Evolutionary conservation across 2,329 filamentous ascomycete species (phyloP), one percentile per base, ranked within the genome.

Genomic region (Sclerotiophoma versabilis): DNA sequence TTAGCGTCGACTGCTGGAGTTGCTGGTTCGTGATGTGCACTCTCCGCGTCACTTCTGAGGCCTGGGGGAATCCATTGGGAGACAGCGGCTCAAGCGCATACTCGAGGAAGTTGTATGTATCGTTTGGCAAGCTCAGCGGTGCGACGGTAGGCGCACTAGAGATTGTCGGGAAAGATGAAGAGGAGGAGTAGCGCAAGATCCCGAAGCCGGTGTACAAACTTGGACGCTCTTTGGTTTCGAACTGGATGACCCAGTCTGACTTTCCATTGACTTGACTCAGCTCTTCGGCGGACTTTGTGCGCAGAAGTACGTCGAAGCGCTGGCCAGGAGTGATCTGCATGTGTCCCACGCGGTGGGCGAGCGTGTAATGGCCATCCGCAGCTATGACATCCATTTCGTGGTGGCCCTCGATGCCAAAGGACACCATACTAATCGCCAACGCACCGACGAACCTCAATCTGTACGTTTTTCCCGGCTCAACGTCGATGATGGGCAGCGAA

Each of bases 401-500:
- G 60, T 90, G 87, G 5, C 69, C 80, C 56, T 87, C 84, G 33
- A 89, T 80, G 0, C 76, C 84, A 3, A 87, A 61, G 1, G 80
- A 78, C 7, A 87, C 64, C 8, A 81, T 77, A 0, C 83, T 85
- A 15, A 88, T 73, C 0, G 83, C 83, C 0, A 81, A 82, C 0
- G 71, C 79, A 4, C 84, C 84, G 36, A 89, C 80, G 63, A 86
- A 83, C 9, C 87, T 79, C 46, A 89, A 71, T 1, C 86, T 79
- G 62, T 89, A 90, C 0, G 81, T 85, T 65, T 81, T 85, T 10
- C 77, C 82, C 0, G 86, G 83, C 30, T 86, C 75, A 8, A 90
- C 83, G 5, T 83, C 77, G 54, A 89, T 82, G 3, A 85, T 75
- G 4, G 79, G 76, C 2, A 82, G 75, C 48, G 74, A 68, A 68